Percentiles rank a stretch among this genome's conserved stretches.
Evolutionary conservation across 805 yeast species (phyloP).

Genomic region (Wickerhamomyces queroliae): DNA sequence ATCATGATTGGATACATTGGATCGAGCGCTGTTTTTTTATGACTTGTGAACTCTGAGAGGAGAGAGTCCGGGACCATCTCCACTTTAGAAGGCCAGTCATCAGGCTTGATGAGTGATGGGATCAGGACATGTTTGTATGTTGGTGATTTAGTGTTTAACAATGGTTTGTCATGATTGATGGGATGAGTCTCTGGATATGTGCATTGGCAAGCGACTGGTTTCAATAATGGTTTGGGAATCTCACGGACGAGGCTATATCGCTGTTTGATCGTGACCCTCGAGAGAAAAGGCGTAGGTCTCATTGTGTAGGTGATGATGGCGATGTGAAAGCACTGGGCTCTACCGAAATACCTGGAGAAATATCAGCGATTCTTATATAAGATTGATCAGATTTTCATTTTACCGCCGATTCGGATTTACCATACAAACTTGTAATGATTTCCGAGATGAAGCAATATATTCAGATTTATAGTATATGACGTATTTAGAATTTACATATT

Average conservation of each 20-base stretch:
- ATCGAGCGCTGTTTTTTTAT: slow-evolving; percentile 29
- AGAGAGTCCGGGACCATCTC: slow-evolving; percentile 42
- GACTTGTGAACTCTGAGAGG: slow-evolving; percentile 31
- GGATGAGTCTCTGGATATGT: slow-evolving; percentile 37
- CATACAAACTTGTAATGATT: background rate
- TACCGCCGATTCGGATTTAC: background rate
- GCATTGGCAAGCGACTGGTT: slow-evolving; percentile 42
- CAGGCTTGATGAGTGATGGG: slow-evolving; percentile 35
- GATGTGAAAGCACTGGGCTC: background rate
- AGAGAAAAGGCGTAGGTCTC: slow-evolving; percentile 6
- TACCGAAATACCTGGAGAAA: background rate
- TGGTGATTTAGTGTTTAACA: slow-evolving; percentile 42
- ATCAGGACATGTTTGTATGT: slow-evolving; percentile 54
- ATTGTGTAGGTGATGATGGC: slow-evolving; percentile 3
- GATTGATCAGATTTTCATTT: background rate
- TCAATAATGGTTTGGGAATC: slow-evolving; percentile 8
- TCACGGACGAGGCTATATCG: slow-evolving; percentile 1
- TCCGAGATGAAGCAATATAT: no score
- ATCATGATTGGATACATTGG: slow-evolving; percentile 46
- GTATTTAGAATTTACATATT: slow-evolving; percentile 23
- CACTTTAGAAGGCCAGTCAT: slow-evolving; percentile 36
- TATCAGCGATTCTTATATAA: background rate
- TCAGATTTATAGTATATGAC: background rate
- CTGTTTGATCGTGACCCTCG: background rate
- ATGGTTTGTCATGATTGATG: slow-evolving; percentile 31